A percentile compares a stretch with the other conserved stretches of the same genome.
Conservation (phyloP, 306 rosid species). For the Pterocarpus macrocarpus region DNA sequence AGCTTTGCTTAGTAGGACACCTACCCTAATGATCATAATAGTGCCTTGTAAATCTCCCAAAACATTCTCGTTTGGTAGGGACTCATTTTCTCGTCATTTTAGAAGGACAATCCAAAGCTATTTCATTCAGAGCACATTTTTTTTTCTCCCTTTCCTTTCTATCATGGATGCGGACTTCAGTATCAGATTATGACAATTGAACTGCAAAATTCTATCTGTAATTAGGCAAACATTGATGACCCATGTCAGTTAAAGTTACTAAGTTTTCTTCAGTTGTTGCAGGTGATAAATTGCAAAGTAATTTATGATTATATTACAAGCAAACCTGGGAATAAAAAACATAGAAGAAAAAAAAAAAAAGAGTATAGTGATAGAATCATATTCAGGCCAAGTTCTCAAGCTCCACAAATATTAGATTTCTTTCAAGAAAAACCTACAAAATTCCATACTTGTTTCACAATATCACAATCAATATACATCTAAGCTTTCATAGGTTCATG, state of each 20-base stretch:
- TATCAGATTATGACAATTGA: conserved; percentile 47
- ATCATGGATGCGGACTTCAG: conserved; percentile 34
- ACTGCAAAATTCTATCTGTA: conserved; percentile 7
- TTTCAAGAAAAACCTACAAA: too few species aligned
- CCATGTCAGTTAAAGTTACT: conserved; percentile 3
- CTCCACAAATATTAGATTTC: too few species aligned
- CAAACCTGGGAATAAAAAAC: neutral
- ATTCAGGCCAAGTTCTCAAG: too few species aligned
- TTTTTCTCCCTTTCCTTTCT: neutral
- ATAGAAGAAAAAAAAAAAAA: neutral
- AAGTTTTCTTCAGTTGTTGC: neutral
- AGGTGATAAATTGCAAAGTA: conserved; percentile 1
- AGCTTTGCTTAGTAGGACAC: conserved; percentile 45
- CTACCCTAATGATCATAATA: conserved; percentile 47
- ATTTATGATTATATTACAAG: conserved; percentile 30
- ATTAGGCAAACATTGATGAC: neutral
- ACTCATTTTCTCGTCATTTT: conserved; percentile 43
- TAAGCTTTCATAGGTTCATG: too few species aligned
- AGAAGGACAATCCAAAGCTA: conserved; percentile 3
- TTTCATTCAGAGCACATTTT: neutral
- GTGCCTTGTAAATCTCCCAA: conserved; percentile 39
- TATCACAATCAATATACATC: too few species aligned
- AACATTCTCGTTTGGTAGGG: conserved; percentile 44
- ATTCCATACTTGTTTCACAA: too few species aligned
- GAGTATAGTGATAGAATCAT: too few species aligned